Percentiles rank a stretch among this genome's conserved stretches.
Conservation (phyloP, 2,329 filamentous ascomycete species). For the Dothideomycetes sp. region DNA sequence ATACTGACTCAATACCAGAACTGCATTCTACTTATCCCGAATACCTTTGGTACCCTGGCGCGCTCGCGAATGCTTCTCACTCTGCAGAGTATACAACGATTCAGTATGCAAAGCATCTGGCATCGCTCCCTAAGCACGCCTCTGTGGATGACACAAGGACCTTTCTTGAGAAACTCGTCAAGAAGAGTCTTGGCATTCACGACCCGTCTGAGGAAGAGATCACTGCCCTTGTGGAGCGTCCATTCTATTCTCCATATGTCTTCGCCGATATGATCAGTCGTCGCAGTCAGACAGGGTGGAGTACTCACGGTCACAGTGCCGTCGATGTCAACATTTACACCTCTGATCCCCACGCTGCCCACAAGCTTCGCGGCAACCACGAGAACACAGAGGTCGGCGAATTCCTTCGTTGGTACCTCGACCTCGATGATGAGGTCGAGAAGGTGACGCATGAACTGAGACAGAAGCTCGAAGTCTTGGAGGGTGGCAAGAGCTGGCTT, state of each 20-base stretch:
- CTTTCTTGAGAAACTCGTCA: constrained; percentile 62
- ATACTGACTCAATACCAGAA: too few species aligned
- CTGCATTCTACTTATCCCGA: constrained; percentile 51
- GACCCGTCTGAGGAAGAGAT: constrained; percentile 66
- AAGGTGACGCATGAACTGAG: constrained; percentile 65
- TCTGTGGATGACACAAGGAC: constrained; percentile 22
- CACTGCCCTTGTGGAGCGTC: constrained; percentile 47
- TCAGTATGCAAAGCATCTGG: constrained; percentile 51
- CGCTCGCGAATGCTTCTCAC: constrained; percentile 68
- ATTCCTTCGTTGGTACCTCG: constrained; percentile 70
- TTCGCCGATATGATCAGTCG: constrained; percentile 82
- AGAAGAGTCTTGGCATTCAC: constrained; percentile 61
- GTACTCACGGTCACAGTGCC: constrained; percentile 76
- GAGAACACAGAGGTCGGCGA: constrained; percentile 89
- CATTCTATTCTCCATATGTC: constrained; percentile 44
- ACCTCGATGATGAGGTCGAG: constrained; percentile 70
- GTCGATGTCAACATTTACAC: constrained; percentile 97
- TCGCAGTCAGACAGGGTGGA: constrained; percentile 85
- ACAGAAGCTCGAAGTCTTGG: constrained; percentile 36
- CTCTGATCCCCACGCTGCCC: constrained; percentile 53
- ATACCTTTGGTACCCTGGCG: constrained; percentile 71
- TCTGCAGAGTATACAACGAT: constrained; percentile 59
- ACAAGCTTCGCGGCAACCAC: constrained; percentile 67
- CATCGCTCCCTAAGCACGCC: constrained; percentile 16
- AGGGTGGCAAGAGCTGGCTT: constrained; percentile 28